These are phyloP conservation scores for Plenodomus tracheiphilus DNA, from an alignment of 2,329 filamentous ascomycete genomes.

Conservation along the genomic window DNA sequence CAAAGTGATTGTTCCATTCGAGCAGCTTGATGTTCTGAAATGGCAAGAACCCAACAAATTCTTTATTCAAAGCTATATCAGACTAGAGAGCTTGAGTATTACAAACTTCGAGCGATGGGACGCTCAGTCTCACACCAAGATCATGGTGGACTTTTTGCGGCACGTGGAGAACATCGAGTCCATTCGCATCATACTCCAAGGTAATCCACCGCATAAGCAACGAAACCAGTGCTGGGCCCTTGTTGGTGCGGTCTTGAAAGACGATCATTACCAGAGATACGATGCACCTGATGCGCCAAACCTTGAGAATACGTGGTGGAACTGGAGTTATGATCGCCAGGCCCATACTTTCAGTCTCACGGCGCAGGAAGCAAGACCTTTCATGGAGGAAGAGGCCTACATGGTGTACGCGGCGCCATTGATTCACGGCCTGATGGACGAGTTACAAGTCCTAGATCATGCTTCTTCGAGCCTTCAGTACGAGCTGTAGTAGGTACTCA, in stretches of 20 bases:
- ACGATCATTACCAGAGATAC: conserved; percentile 48
- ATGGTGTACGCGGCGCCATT: conserved; percentile 43
- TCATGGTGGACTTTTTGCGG: conserved; percentile 40
- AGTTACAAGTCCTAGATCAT: too few relatives aligned
- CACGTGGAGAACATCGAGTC: conserved; percentile 36
- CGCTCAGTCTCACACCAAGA: conserved; percentile 40
- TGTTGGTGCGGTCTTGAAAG: conserved; percentile 45
- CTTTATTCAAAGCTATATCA: too few relatives aligned
- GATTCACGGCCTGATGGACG: conserved; percentile 22
- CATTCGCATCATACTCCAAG: conserved; percentile 36
- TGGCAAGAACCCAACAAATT: too few relatives aligned
- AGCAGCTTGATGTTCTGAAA: too few relatives aligned
- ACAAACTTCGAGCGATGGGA: conserved; percentile 26
- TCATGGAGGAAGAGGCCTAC: conserved; percentile 44
- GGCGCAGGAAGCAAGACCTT: conserved; percentile 27
- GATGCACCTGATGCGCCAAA: conserved; percentile 31
- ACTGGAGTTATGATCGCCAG: conserved; percentile 38
- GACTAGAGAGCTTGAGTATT: too few relatives aligned
- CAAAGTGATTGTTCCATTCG: conserved; percentile 23
- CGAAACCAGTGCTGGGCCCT: conserved; percentile 34
- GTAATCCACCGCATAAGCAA: neutral
- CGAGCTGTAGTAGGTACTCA: too few relatives aligned
- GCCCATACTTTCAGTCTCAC: conserved; percentile 36
- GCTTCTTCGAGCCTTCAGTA: too few relatives aligned
- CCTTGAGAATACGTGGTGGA: conserved; percentile 46